A percentile compares a stretch with the other conserved stretches of the same genome.
Evolutionary conservation across 164 flowering plant species (phyloP).

Genomic region (Buxus sempervirens): DNA sequence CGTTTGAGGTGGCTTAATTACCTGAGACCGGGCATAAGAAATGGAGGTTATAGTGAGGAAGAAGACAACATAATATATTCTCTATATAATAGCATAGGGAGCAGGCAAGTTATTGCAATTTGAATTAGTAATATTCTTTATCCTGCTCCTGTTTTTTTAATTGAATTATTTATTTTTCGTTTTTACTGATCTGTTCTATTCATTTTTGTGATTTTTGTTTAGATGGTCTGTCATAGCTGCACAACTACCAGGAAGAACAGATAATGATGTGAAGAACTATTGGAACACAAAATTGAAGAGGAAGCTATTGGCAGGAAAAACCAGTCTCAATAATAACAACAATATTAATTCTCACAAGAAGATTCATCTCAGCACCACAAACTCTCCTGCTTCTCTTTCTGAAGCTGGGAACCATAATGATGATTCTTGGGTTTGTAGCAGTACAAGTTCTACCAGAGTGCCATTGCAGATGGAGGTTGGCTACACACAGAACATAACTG

Average conservation of each 20-base stretch:
- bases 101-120: slow-evolving; percentile 36
- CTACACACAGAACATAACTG: slow-evolving; percentile 11
- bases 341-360: slow-evolving; percentile 2
- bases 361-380: slow-evolving; percentile 6
- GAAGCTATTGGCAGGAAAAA: slow-evolving; percentile 33
- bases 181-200: not conserved
- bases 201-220: not conserved
- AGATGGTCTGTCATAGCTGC: slow-evolving; percentile 83
- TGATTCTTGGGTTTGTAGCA: slow-evolving; percentile 1
- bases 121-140: not conserved
- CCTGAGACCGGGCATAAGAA: slow-evolving; percentile 73
- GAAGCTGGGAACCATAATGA: slow-evolving; percentile 1
- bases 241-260: slow-evolving; percentile 69
- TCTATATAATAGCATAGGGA: slow-evolving; percentile 54
- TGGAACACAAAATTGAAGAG: slow-evolving; percentile 85
- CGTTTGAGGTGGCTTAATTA: slow-evolving; percentile 77
- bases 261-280: slow-evolving; percentile 75
- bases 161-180: not conserved
- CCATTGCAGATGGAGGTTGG: slow-evolving; percentile 7
- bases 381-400: slow-evolving; percentile 9
- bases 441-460: not conserved
- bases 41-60: slow-evolving; percentile 66
- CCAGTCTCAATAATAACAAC: slow-evolving; percentile 1
- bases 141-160: not conserved
- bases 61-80: slow-evolving; percentile 48